A percentile compares a stretch with the other conserved stretches of the same genome.
These are phyloP conservation scores for Hypoxylon sp. DNA, from an alignment of 2,329 filamentous ascomycete genomes.

Conservation along the genomic window DNA sequence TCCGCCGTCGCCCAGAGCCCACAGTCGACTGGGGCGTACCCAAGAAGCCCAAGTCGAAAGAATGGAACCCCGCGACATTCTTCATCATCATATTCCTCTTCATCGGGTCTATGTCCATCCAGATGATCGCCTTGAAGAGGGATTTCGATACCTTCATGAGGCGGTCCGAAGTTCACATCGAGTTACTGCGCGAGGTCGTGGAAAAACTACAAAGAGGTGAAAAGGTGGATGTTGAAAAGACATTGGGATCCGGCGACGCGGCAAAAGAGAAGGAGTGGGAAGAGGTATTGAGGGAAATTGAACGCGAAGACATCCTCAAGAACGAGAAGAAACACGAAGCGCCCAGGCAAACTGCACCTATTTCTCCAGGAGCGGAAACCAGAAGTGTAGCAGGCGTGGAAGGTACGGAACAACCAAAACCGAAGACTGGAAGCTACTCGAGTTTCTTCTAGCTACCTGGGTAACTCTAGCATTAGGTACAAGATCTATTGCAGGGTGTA, in stretches of 20 bases:
- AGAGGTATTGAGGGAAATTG: constrained; percentile 76
- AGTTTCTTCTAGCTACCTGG: constrained; percentile 63
- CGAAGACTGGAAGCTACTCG: constrained; percentile 52
- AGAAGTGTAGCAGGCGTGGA: constrained; percentile 41
- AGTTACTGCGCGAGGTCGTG: constrained; percentile 78
- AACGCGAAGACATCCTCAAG: constrained; percentile 69
- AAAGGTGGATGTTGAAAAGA: constrained; percentile 85
- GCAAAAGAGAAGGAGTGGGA: constrained; percentile 88
- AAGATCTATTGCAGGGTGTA: constrained; percentile 33
- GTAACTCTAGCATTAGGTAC: constrained; percentile 51
- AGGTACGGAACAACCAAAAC: constrained; percentile 39
- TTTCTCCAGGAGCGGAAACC: constrained; percentile 43
- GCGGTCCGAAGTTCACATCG: constrained; percentile 82
- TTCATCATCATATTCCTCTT: constrained; percentile 85
- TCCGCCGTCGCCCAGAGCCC: constrained; percentile 60
- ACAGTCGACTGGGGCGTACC: constrained; percentile 45
- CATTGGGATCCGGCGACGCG: constrained; percentile 81
- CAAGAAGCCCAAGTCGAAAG: constrained; percentile 64
- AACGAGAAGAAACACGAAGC: constrained; percentile 59
- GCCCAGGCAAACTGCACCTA: constrained; percentile 49
- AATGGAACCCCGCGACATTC: constrained; percentile 85
- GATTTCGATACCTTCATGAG: constrained; percentile 79
- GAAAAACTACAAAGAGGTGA: constrained; percentile 77
- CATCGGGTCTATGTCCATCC: constrained; percentile 95
- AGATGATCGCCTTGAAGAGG: constrained; percentile 85